Base-by-base conservation (phyloP, 2,329 filamentous ascomycete genomes). In the Pseudogymnoascus sp. region DNA sequence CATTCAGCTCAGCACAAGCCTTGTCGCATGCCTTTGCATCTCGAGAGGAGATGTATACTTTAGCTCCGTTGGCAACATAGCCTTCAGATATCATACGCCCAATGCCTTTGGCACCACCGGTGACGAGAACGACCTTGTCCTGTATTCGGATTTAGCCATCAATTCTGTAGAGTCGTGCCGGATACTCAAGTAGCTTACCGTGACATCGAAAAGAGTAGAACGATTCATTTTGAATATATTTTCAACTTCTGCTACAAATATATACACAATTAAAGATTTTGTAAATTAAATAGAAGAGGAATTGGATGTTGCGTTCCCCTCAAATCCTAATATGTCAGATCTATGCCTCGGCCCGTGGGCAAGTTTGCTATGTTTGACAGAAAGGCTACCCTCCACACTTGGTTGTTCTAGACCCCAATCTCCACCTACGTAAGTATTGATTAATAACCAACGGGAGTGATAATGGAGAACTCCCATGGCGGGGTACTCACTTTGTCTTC, bases 31-130 rank as follows among this genome's bases (percentile, higher is more conserved):
- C 77, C 47, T 83, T 85, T 15, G 83, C 84, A 33, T 88, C 87
- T 23, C 84, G 81, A 5, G 84, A 87, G 5, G 84, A 85, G 66
- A 91, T 87, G 77, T 89, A 90, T 5, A 90, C 87, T 66, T 83
- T 87, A 64, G 83, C 82, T 64, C 85, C 84, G 74, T 87, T 87
- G 64, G 78, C 72, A n/a, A 87, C 79, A 74, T 86, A 88, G 64
- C 84, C 86, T 64, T 85, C 78, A 33, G 83, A 82, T 67, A 89
- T 88, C 86, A 88, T 88, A 65, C 82, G 82, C 15, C 86, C 86
- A 67, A 88, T 83, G 67, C 85, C 86, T 71, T 87, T 83, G 53
- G 80, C 82, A 62, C 81, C 81, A 67, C 83, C 83, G 4, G 83
- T 85, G 62, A 85, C 78, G 64, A 85, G 78, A 68, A 84, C 81